phyloP scores from a whole-genome alignment of 2,329 filamentous ascomycete species.

The Colletotrichum sp. region DNA sequence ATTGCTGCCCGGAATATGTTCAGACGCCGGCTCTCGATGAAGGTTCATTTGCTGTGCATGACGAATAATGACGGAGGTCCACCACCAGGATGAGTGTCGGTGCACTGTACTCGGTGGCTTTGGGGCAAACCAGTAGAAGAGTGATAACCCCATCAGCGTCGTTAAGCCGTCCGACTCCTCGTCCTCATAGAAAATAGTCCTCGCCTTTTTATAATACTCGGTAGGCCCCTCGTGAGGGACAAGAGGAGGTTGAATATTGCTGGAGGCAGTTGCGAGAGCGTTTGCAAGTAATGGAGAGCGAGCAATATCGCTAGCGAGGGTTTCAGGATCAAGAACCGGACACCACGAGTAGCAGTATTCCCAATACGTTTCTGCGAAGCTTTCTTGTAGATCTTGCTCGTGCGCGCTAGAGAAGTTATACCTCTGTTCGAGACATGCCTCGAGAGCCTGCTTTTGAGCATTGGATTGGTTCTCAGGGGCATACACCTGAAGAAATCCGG shows the following conservation, averaged over 20 bases:
- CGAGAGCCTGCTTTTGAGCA: slow-evolving; percentile 32
- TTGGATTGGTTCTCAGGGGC: slow-evolving; percentile 35
- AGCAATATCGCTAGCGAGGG: slow-evolving; percentile 32
- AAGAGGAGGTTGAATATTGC: slow-evolving; percentile 45
- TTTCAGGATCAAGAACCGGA: slow-evolving; percentile 40
- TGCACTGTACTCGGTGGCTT: slow-evolving; percentile 40
- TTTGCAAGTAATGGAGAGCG: slow-evolving; percentile 39
- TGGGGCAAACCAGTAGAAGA: slow-evolving; percentile 52
- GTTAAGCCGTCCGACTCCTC: slow-evolving; percentile 41
- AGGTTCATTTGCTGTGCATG: slow-evolving; percentile 49
- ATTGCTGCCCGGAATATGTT: not conserved
- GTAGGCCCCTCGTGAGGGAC: slow-evolving; percentile 41
- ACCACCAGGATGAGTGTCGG: slow-evolving; percentile 49
- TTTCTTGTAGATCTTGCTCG: slow-evolving; percentile 38
- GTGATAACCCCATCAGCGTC: slow-evolving; percentile 37
- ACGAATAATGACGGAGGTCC: slow-evolving; percentile 47
- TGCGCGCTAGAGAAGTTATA: slow-evolving; percentile 22
- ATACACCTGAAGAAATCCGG: slow-evolving; percentile 38
- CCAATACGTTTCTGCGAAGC: slow-evolving; percentile 46
- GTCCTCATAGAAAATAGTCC: slow-evolving; percentile 44
- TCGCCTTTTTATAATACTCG: slow-evolving; percentile 43
- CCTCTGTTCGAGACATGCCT: slow-evolving; percentile 29
- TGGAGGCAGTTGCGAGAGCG: slow-evolving; percentile 43
- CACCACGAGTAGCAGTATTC: slow-evolving; percentile 49
- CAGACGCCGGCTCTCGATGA: slow-evolving; percentile 39